These are phyloP conservation scores for Trypanosoma scelopori DNA, from an alignment of 208 protist genomes.

Conservation along the genomic window DNA sequence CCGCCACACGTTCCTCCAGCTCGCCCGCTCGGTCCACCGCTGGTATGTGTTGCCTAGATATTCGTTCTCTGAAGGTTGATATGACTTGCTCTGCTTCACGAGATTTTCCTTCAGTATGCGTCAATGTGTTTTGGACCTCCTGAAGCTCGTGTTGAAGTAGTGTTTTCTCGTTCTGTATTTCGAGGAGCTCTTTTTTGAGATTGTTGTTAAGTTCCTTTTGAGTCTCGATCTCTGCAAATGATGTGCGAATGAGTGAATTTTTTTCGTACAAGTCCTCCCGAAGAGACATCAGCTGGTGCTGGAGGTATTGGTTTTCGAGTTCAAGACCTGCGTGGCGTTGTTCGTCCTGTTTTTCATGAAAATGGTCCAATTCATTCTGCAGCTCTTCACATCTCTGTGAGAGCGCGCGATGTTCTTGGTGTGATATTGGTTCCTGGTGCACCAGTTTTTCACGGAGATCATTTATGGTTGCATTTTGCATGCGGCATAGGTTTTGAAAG, in stretches of 20 bases:
- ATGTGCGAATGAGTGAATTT: neutral
- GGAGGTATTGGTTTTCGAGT: conserved; percentile 18
- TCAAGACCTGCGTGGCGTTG: conserved; percentile 2
- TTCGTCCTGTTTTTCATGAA: neutral
- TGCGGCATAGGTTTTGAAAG: neutral
- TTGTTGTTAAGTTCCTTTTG: neutral
- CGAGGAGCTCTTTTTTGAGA: conserved; percentile 6
- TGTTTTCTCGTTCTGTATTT: neutral
- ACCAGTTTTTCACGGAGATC: conserved; percentile 7
- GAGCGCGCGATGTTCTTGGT: conserved; percentile 8
- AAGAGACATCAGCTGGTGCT: conserved; percentile 4
- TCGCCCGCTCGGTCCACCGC: conserved; percentile 3
- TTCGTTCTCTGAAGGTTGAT: neutral
- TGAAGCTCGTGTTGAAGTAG: conserved; percentile 9
- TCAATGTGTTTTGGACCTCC: neutral
- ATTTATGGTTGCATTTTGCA: conserved; percentile 3
- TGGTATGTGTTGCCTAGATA: neutral
- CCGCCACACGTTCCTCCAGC: conserved; percentile 25
- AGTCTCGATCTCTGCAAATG: neutral
- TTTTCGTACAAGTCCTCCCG: conserved; percentile 2
- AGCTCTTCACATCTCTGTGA: conserved; percentile 7
- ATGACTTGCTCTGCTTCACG: conserved; percentile 15
- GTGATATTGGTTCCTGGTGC: conserved; percentile 4
- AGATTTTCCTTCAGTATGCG: conserved; percentile 15
- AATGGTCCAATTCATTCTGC: neutral